Base-by-base conservation (phyloP, 192 early-diverging fungal genomes). In the Dispira parvispora region DNA sequence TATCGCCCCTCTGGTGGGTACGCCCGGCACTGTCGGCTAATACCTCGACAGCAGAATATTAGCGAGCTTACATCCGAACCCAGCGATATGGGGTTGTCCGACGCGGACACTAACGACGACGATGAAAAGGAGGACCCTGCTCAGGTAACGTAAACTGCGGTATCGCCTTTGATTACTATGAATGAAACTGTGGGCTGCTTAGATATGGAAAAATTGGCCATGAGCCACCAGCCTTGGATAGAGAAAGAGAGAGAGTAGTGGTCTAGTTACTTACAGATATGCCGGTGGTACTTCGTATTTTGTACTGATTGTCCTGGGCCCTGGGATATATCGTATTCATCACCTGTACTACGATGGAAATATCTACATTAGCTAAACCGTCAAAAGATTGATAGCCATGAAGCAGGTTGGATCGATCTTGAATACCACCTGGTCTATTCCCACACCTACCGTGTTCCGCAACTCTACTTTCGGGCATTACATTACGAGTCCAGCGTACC, bases 381-480 rank as follows among this genome's bases (percentile, higher is more conserved):
- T 38, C 32, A 3, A 55, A 14, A 13, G 23, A 3, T 25, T 13
- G 12, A 26, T 8, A 26, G 3, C 18, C 53, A 26, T 8, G 42
- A 27, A 43, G 32, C 13, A 14, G 32, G 21, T 8, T 60, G 57
- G 57, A 27, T 67, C 11, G 57, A 60, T 43, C 3, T 27, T n/a
- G 73, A 77, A 52, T 75, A 81, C 55, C 83, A 84, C 68, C 74
- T 84, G 5, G 67, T 82, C 9, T 84, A 78, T 62, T 81, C 79
- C 11, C 32, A 73, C n/a, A 73, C 73, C 27, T 84, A 80, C 64
- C 71, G 71, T 28, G 75, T 80, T 14, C 83, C 83, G 0, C 79
- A 81, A 0, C 73, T 84, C 9, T 82, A 80, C 62, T 81, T 84
- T 32, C 76, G 77, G 46, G 74, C 79, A 9, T 81, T 64, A 63